phyloP scores from a whole-genome alignment of 768 basidiomycete species.

The Chlorophyllum brunneum region DNA sequence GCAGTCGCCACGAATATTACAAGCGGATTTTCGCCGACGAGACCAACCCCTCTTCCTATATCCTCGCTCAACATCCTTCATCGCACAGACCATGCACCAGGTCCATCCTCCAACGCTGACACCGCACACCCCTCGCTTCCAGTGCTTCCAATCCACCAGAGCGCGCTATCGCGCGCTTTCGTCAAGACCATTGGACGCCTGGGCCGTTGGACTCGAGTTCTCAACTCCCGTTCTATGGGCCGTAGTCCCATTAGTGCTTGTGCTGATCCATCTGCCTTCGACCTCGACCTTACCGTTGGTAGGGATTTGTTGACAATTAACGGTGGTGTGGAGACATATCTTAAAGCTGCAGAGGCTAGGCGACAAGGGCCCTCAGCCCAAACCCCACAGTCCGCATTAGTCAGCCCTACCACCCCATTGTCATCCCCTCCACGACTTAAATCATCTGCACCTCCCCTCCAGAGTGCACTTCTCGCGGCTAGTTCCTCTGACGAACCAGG shows the following conservation, averaged over 20 bases:
- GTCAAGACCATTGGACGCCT: conserved; percentile 81
- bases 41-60: conserved; percentile 46
- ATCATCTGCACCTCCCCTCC: conserved; percentile 2
- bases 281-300: conserved; percentile 58
- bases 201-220: conserved; percentile 77
- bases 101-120: conserved; percentile 23
- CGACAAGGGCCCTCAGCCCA: conserved; percentile 36
- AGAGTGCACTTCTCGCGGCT: background rate
- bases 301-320: conserved; percentile 58
- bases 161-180: conserved; percentile 67
- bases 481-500: background rate
- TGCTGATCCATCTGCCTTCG: conserved; percentile 63
- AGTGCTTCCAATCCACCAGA: conserved; percentile 52
- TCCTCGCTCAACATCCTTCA: conserved; percentile 62
- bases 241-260: conserved; percentile 29
- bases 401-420: background rate
- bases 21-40: conserved; percentile 31
- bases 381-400: background rate
- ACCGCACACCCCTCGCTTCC: conserved; percentile 35
- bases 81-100: conserved; percentile 46
- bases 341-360: conserved; percentile 30
- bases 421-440: background rate
- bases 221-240: conserved; percentile 43
- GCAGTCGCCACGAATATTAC: conserved; percentile 33
- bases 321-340: conserved; percentile 63